phyloP scores from a whole-genome alignment of 257 asterid genomes.

The Handroanthus guayacan region DNA sequence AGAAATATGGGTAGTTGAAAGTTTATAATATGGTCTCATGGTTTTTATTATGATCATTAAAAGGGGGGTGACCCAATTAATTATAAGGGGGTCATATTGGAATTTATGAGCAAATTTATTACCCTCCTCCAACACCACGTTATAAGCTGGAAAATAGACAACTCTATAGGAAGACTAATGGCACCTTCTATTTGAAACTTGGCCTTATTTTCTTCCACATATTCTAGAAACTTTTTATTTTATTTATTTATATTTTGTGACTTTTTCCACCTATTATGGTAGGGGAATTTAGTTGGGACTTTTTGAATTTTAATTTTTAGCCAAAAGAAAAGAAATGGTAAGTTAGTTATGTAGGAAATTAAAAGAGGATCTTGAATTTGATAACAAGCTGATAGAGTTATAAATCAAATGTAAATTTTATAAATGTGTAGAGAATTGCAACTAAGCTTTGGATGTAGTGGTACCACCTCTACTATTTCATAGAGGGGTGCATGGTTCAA shows the following conservation, averaged over 20 bases:
- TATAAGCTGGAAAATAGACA: constrained; percentile 45
- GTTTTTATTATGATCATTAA: constrained; percentile 32
- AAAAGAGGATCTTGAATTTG: background rate
- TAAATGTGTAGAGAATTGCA: no score
- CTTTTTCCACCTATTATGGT: constrained; percentile 5
- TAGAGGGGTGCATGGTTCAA: no score
- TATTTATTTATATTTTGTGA: constrained; percentile 18
- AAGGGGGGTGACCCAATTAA: constrained; percentile 39
- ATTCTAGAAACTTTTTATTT: constrained; percentile 1
- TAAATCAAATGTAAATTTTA: background rate
- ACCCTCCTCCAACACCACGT: constrained; percentile 36
- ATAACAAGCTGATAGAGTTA: background rate
- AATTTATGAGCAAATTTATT: constrained; percentile 46
- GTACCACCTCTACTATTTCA: no score
- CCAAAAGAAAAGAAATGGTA: background rate
- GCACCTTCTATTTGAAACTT: constrained; percentile 37
- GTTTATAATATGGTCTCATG: constrained; percentile 29
- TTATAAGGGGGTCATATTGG: constrained; percentile 42
- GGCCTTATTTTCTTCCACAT: constrained; percentile 45
- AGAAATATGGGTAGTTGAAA: constrained; percentile 37
- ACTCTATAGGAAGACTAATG: constrained; percentile 43
- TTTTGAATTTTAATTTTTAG: background rate
- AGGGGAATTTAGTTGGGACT: background rate
- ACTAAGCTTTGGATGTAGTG: no score
- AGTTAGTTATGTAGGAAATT: background rate